Evolutionary conservation across 345 rosid species (phyloP).

Genomic region (Punica granatum): DNA sequence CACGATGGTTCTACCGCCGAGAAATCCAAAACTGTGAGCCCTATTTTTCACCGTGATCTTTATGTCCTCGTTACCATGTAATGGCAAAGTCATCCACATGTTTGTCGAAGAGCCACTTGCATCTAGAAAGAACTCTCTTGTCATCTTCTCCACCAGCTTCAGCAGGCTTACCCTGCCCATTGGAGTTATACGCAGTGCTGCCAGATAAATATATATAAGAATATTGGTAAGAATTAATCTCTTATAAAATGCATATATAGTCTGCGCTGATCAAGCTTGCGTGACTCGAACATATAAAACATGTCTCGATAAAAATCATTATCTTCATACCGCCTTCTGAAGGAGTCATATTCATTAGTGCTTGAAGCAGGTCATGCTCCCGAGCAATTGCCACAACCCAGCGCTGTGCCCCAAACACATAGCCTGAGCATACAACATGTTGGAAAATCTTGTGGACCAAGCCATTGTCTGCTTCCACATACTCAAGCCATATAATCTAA

Average conservation of each 20-base stretch:
- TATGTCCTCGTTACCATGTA: conserved; percentile 17
- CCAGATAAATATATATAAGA: not conserved
- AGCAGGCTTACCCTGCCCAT: conserved; percentile 27
- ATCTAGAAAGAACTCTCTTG: conserved; percentile 20
- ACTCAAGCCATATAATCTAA: conserved; percentile 57
- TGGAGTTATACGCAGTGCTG: not conserved
- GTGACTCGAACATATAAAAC: too few relatives aligned
- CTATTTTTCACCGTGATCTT: conserved; percentile 16
- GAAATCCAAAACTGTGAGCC: not conserved
- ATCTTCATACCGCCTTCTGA: not conserved
- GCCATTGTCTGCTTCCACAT: conserved; percentile 32
- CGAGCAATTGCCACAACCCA: conserved; percentile 34
- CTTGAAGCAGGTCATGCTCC: conserved; percentile 22
- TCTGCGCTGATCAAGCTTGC: too few relatives aligned
- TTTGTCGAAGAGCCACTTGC: conserved; percentile 7
- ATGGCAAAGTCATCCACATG: conserved; percentile 25
- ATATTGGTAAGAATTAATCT: not conserved
- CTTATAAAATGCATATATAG: not conserved
- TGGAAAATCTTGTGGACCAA: conserved; percentile 20
- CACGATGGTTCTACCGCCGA: conserved; percentile 12
- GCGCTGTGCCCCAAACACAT: conserved; percentile 38
- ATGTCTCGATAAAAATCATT: too few relatives aligned
- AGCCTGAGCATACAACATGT: conserved; percentile 28
- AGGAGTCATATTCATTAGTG: conserved; percentile 4
- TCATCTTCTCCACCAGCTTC: conserved; percentile 33